These are phyloP conservation scores for Ochromonas danica DNA, from an alignment of 108 stramenopile genomes.

Conservation along the genomic window DNA sequence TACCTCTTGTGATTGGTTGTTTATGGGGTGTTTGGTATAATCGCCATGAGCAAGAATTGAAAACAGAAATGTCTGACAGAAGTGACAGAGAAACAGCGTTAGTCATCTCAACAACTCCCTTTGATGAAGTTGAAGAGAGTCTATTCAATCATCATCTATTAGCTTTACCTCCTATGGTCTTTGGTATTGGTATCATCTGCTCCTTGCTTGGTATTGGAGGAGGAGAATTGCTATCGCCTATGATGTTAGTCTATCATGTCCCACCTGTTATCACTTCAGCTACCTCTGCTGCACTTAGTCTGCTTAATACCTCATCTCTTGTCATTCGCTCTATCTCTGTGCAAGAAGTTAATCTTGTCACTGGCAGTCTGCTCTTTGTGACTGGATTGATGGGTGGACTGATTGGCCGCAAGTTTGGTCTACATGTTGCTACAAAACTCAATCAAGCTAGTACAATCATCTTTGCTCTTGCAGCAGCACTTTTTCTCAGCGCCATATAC, in stretches of 20 bases:
- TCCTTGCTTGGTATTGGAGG: not conserved
- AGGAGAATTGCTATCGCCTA: not conserved
- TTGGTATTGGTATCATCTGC: not conserved
- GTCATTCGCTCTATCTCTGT: not conserved
- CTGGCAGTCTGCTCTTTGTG: not conserved
- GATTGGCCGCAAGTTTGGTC: not conserved
- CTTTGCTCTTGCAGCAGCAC: not conserved
- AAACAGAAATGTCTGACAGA: no score
- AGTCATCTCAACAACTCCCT: not conserved
- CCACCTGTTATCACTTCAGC: not conserved
- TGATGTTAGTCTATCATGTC: not conserved
- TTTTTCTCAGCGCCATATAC: not conserved
- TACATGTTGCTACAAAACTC: not conserved
- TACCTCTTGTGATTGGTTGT: not conserved
- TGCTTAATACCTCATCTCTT: not conserved
- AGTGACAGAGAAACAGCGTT: no score
- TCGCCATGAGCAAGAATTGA: no score
- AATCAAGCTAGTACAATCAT: not conserved
- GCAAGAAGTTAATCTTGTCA: not conserved
- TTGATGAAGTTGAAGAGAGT: not conserved
- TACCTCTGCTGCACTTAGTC: not conserved
- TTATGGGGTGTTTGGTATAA: no score
- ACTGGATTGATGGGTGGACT: not conserved
- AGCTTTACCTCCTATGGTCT: no score
- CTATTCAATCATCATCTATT: no score